These are phyloP conservation scores for Fusarium pseudonygamai DNA, from an alignment of 2,329 filamentous ascomycete genomes.

Conservation along the genomic window DNA sequence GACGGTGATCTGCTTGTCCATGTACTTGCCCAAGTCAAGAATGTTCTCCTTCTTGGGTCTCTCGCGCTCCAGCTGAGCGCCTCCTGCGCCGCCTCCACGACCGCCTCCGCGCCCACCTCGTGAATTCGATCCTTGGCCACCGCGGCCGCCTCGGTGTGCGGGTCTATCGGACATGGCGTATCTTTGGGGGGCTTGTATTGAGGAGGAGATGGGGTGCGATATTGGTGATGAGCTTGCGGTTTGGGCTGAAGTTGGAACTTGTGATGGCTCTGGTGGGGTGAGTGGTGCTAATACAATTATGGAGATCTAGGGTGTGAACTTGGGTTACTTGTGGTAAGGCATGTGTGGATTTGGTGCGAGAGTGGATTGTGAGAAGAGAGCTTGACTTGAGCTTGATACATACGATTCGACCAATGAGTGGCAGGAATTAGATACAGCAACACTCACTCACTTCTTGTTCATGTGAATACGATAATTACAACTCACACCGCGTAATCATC, in stretches of 20 bases:
- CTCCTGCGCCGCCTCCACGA: conserved; percentile 56
- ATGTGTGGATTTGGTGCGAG: conserved; percentile 1
- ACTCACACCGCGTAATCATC: neutral
- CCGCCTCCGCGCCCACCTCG: conserved; percentile 58
- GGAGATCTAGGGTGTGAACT: neutral
- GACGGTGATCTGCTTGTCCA: conserved; percentile 94
- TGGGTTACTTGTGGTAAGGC: neutral
- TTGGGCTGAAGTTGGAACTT: conserved; percentile 34
- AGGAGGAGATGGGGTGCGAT: conserved; percentile 9
- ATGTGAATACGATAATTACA: conserved; percentile 7
- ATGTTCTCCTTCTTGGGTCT: conserved; percentile 99
- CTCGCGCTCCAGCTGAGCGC: conserved; percentile 64
- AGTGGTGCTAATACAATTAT: conserved; percentile 8
- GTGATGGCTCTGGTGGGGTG: conserved; percentile 34
- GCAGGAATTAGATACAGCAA: neutral
- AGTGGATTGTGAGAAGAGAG: neutral
- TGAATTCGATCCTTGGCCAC: conserved; percentile 54
- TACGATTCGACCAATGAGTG: conserved; percentile 21
- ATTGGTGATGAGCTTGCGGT: conserved; percentile 26
- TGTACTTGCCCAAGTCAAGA: conserved; percentile 92
- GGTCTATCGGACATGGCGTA: conserved; percentile 61
- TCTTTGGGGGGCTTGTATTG: conserved; percentile 3
- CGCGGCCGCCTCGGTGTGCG: conserved; percentile 57
- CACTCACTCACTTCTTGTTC: neutral
- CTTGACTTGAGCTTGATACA: neutral